Conservation (phyloP, 768 basidiomycete species). For the Pholiota conissans region DNA sequence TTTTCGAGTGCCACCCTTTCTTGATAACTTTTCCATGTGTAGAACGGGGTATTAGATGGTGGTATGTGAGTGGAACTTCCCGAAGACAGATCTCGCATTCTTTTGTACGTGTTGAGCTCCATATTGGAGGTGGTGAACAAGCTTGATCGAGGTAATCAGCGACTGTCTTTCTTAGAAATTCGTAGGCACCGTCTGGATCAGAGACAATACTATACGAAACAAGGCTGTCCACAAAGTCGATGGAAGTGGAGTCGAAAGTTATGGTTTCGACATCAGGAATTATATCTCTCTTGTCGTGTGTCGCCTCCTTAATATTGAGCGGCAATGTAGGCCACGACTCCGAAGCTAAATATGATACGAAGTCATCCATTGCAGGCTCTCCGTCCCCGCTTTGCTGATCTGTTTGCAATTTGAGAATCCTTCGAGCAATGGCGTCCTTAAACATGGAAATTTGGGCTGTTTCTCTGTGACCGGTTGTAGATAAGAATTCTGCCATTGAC, state of each 20-base stretch:
- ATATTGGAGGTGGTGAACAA: slow-evolving; percentile 49
- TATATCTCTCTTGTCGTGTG: slow-evolving; percentile 34
- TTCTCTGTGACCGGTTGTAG: neutral
- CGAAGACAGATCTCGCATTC: slow-evolving; percentile 64
- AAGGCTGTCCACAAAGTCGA: slow-evolving; percentile 49
- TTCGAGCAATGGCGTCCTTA: slow-evolving; percentile 10
- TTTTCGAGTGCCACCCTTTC: slow-evolving; percentile 55
- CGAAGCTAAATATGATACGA: slow-evolving; percentile 48
- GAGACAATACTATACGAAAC: slow-evolving; percentile 44
- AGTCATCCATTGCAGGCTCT: slow-evolving; percentile 45
- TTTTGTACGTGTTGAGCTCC: slow-evolving; percentile 49
- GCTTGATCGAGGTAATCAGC: slow-evolving; percentile 43
- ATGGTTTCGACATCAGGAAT: slow-evolving; percentile 37
- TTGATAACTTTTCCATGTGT: slow-evolving; percentile 55
- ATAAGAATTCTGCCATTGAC: too few species aligned
- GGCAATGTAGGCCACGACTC: slow-evolving; percentile 52
- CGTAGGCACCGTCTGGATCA: slow-evolving; percentile 39
- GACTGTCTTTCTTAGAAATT: slow-evolving; percentile 41
- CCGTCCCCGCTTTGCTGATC: slow-evolving; percentile 12
- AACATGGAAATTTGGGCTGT: neutral
- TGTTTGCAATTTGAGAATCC: slow-evolving; percentile 24
- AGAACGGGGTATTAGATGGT: slow-evolving; percentile 58
- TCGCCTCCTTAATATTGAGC: slow-evolving; percentile 31
- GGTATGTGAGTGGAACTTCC: slow-evolving; percentile 58
- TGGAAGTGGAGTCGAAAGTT: slow-evolving; percentile 38